Percentiles rank a stretch among this genome's conserved stretches.
phyloP scores from a whole-genome alignment of 2,329 filamentous ascomycete species.

The Neurospora sp. region DNA sequence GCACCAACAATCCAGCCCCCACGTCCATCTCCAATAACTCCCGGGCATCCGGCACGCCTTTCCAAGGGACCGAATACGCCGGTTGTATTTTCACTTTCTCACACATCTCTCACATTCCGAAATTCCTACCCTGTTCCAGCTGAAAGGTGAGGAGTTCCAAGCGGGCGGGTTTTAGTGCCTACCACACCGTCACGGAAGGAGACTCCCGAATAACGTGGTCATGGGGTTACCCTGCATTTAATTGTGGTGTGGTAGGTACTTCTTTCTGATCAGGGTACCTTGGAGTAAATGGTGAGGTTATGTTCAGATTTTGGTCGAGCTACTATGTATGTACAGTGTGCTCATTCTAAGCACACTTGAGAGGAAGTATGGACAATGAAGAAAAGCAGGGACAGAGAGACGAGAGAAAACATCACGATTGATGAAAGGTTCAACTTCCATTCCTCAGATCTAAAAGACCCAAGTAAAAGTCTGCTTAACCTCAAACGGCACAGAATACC shows the following conservation, averaged over 20 bases:
- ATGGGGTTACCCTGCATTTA: not conserved
- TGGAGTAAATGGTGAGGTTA: not conserved
- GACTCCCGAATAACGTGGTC: not conserved
- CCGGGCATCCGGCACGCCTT: not conserved
- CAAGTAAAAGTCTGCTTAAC: slow-evolving; percentile 57
- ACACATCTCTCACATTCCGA: not conserved
- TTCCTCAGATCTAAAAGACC: slow-evolving; percentile 40
- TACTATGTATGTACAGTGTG: not conserved
- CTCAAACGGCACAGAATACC: slow-evolving; percentile 35
- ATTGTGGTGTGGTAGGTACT: not conserved
- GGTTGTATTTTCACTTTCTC: not conserved
- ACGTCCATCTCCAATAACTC: not conserved
- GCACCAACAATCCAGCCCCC: not conserved
- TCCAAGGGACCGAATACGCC: not conserved
- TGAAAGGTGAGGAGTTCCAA: not conserved
- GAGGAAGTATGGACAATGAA: not conserved
- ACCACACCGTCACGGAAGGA: not conserved
- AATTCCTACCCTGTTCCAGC: not conserved
- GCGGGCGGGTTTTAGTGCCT: not conserved
- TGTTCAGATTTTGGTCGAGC: not conserved
- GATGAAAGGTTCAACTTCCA: too few relatives aligned
- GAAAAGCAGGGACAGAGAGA: not conserved
- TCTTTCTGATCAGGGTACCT: not conserved
- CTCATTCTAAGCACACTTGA: not conserved
- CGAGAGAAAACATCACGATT: too few relatives aligned